phyloP scores from a whole-genome alignment of 1,139 yeast species.

The Kodamaea plutei region DNA sequence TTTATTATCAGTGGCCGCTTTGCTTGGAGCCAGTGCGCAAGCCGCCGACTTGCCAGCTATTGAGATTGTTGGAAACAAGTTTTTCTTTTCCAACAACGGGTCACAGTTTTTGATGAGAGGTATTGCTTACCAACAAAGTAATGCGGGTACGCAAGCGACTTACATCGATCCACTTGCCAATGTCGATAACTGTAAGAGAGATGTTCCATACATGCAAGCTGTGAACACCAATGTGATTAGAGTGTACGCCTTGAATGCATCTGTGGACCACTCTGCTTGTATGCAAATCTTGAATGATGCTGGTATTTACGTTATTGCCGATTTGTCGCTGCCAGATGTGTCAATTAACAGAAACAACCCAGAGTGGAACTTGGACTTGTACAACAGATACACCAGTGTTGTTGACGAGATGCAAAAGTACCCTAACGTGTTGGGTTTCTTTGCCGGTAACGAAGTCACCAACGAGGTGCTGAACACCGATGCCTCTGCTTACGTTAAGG shows the following conservation, averaged over 20 bases:
- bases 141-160: slow-evolving; percentile 41
- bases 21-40: slow-evolving; percentile 29
- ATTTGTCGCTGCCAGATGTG: slow-evolving; percentile 61
- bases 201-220: slow-evolving; percentile 62
- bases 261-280: slow-evolving; percentile 63
- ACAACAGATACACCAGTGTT: slow-evolving; percentile 64
- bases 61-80: slow-evolving; percentile 68
- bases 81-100: slow-evolving; percentile 72
- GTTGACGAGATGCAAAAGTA: slow-evolving; percentile 67
- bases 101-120: slow-evolving; percentile 79
- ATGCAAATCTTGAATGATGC: slow-evolving; percentile 66
- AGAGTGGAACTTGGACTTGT: slow-evolving; percentile 55
- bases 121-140: slow-evolving; percentile 72
- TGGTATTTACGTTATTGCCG: slow-evolving; percentile 75
- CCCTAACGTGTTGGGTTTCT: slow-evolving; percentile 79
- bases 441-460: slow-evolving; percentile 90
- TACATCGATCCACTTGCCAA: slow-evolving; percentile 24
- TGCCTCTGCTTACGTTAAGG: slow-evolving; percentile 85
- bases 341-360: slow-evolving; percentile 65
- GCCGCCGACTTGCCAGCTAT: slow-evolving; percentile 47
- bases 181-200: slow-evolving; percentile 59
- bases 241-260: slow-evolving; percentile 68
- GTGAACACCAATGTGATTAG: slow-evolving; percentile 65
- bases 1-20: slow-evolving; percentile 33
- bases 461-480: slow-evolving; percentile 68